Base-by-base conservation (phyloP, 805 yeast genomes). In the Hemisphaericaspora nanyangensis region DNA sequence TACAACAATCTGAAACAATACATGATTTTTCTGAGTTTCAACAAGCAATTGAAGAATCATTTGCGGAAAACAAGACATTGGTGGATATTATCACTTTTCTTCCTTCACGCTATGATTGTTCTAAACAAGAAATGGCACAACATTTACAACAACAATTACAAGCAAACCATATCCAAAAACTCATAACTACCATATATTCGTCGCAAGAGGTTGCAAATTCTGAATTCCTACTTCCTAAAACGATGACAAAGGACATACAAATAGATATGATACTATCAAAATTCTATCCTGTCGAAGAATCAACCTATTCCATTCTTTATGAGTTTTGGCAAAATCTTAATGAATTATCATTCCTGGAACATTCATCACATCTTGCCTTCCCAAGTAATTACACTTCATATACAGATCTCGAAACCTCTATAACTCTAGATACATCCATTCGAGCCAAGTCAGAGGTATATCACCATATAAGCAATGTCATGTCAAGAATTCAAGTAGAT, bases 401-500 rank as follows among this genome's bases (percentile, higher is more conserved):
- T 7, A 13, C 8, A 6, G 38, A 35, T 5, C 18, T 35, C 16
- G 35, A 26, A 30, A 12, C n/a, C 4, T 27, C 17, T 7, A 35
- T 35, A 7, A 13, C 31, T 11, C 25, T 8, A 17, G 29, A 27
- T 17, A 16, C 38, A 15, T 6, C 19, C 8, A 29, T 30, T 2
- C 5, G 10, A 7, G 37, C 40, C 6, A 25, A 18, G 25, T 16
- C 6, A 11, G 30, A 32, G 20, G 22, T 34, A 12, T 28, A 13
- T n/a, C 30, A 20, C 3, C 25, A 22, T 16, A 26, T 34, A 15
- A 27, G 19, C 4, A 15, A 15, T 11, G 25, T 42, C 5, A 38
- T 61, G 19, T 32, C 45, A 1, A 35, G 63, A 36, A 26, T 59
- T 4, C 34, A 43, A 13, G 49, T 53, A 3, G 46, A 52, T 7